Evolutionary conservation across 2,329 filamentous ascomycete species (phyloP).

Genomic region (Verticillium klebahnii): DNA sequence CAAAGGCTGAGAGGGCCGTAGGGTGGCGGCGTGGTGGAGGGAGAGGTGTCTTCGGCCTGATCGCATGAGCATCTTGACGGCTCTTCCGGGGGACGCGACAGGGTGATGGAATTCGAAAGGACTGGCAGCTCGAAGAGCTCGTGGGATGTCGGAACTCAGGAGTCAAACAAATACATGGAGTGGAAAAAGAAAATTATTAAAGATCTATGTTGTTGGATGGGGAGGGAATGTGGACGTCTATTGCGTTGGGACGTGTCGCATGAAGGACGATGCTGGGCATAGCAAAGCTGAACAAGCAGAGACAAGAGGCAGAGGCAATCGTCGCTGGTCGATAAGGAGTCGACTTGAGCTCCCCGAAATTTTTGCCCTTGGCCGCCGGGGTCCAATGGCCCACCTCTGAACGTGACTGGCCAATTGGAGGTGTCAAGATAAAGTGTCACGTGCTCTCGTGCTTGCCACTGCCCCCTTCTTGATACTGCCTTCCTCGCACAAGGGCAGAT

Average conservation of each 20-base stretch:
- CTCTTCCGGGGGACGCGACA: constrained; percentile 1
- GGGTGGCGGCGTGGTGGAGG: constrained; percentile 9
- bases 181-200: neutral
- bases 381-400: neutral
- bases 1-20: constrained; percentile 6
- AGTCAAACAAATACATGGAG: constrained; percentile 3
- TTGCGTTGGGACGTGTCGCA: constrained; percentile 2
- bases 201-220: constrained; percentile 9
- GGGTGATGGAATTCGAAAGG: neutral
- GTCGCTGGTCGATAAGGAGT: constrained; percentile 1
- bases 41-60: constrained; percentile 8
- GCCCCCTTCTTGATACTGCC: neutral
- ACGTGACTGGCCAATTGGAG: neutral
- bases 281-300: neutral
- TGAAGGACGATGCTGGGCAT: neutral
- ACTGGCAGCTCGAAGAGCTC: constrained; percentile 5
- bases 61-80: constrained; percentile 11
- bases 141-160: constrained; percentile 5
- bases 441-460: neutral
- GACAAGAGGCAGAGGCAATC: neutral
- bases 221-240: constrained; percentile 4
- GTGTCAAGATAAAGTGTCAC: neutral
- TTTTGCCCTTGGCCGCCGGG: neutral
- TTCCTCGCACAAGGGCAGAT: neutral
- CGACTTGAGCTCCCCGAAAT: constrained; percentile 2